Percentiles rank a stretch among this genome's conserved stretches.
phyloP scores from a whole-genome alignment of 495 filamentous ascomycete species.

The Penicillium goetzii region DNA sequence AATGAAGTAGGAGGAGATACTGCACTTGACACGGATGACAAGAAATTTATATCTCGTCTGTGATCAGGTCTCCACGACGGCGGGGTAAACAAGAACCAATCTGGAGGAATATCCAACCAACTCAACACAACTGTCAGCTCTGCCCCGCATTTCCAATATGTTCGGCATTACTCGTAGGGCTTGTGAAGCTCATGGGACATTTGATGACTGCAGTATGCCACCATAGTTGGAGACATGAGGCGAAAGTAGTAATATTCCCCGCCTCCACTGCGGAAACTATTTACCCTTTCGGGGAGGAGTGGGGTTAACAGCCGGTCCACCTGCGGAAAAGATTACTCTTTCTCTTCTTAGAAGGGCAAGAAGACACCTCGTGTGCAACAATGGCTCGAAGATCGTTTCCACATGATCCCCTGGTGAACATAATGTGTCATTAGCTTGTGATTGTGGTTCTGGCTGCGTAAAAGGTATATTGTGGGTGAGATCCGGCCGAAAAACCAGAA shows the following conservation, averaged over 20 bases:
- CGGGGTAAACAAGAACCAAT: conserved; percentile 17
- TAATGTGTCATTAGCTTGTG: neutral
- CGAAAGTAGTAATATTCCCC: conserved; percentile 24
- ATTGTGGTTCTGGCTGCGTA: neutral
- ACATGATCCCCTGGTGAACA: neutral
- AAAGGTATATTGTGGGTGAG: neutral
- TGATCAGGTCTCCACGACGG: conserved; percentile 1
- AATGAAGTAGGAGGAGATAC: neutral
- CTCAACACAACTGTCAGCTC: conserved; percentile 4
- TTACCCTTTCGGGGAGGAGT: neutral
- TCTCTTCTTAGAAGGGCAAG: neutral
- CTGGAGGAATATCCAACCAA: conserved; percentile 24
- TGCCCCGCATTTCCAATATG: conserved; percentile 16
- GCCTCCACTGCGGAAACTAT: conserved; percentile 7
- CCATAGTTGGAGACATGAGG: conserved; percentile 1
- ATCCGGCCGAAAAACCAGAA: neutral
- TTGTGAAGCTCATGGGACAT: neutral
- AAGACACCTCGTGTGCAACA: neutral
- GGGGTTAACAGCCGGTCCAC: neutral
- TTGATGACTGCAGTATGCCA: conserved; percentile 14
- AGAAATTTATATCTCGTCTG: conserved; percentile 13
- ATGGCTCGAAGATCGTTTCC: neutral
- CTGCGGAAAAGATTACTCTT: conserved; percentile 13
- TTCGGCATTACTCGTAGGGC: conserved; percentile 13
- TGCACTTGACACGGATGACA: neutral